Conservation (phyloP, 2,329 filamentous ascomycete genomes). For the Penicillium verrucosum region DNA sequence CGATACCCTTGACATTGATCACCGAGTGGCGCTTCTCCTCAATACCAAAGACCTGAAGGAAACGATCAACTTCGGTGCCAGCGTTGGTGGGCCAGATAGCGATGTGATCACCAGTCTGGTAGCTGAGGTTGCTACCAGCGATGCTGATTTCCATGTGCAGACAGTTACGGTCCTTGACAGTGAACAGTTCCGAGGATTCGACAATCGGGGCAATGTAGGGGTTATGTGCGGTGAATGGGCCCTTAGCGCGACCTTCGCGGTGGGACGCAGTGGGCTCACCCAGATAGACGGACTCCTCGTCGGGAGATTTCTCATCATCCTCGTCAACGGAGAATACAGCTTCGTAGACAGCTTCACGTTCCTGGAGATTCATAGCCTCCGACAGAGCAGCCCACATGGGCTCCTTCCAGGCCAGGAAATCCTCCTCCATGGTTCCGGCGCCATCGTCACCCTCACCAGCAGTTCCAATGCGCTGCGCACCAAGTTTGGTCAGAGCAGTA, state of each 20-base stretch:
- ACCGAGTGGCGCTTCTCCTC: slow-evolving; percentile 74
- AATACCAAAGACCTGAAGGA: slow-evolving; percentile 75
- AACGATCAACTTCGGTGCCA: slow-evolving; percentile 85
- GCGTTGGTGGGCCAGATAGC: slow-evolving; percentile 96
- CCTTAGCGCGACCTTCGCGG: slow-evolving; percentile 76
- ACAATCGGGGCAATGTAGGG: slow-evolving; percentile 92
- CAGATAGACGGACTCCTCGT: slow-evolving; percentile 81
- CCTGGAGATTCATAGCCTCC: slow-evolving; percentile 81
- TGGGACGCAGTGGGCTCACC: slow-evolving; percentile 97
- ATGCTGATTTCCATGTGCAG: slow-evolving; percentile 95
- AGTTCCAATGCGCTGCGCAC: slow-evolving; percentile 76
- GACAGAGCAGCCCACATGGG: slow-evolving; percentile 92
- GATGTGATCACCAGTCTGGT: slow-evolving; percentile 96
- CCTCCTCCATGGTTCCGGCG: slow-evolving; percentile 98
- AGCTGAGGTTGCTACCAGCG: slow-evolving; percentile 80
- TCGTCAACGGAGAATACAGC: slow-evolving; percentile 82
- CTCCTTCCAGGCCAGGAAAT: slow-evolving; percentile 98
- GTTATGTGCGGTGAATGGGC: slow-evolving; percentile 94
- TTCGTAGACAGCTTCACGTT: slow-evolving; percentile 95
- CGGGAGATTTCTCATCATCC: slow-evolving; percentile 66
- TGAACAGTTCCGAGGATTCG: slow-evolving; percentile 89
- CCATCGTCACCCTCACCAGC: slow-evolving; percentile 97
- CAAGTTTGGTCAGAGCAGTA: slow-evolving; percentile 74
- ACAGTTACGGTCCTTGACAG: slow-evolving; percentile 85
- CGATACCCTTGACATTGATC: slow-evolving; percentile 83